Evolutionary conservation across 495 filamentous ascomycete genomes (phyloP), one percentile per base, ranked within the genome.

Genomic region (Tuber umbilicatum): DNA sequence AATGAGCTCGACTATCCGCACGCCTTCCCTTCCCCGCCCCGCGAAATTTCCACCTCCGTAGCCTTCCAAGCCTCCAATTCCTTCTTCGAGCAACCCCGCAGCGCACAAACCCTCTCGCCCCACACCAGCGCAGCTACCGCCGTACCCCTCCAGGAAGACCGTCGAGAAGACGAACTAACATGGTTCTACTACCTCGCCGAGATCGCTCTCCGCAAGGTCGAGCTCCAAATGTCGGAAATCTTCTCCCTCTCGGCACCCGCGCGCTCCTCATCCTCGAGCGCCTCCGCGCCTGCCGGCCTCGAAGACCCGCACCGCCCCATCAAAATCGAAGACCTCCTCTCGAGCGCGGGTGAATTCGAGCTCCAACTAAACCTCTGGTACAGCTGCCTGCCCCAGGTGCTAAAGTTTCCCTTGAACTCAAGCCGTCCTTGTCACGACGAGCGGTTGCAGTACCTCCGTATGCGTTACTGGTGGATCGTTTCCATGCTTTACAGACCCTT

Each of bases 161-260:
- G 71, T 10, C 70, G 43, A 37, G 79, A 81, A 71, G 75, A 83
- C 42, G 71, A 80, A 38, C 69, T 71, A 47, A 77, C 82, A 1
- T 84, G 83, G 83, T 84, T 82, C 73, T 84, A 84, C 75, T 84
- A 84, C 72, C 78, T 84, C 23, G 77, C 82, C 16, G 83, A 84
- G 55, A 82, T 84, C 27, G 80, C 83, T 2, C 80, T 84, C 7
- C 79, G 83, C 17, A 81, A 81, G n/a, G 73, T 81, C 1, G 79
- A 81, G 37, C 73, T 77, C 14, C 74, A 72, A 19, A 79, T 79
- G 78, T 77, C 78, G 12, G 69, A 70, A 3, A 41, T 43, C 6
- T 73, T 79, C 38, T 69, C 68, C 45, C 70, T 75, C 27, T 70
- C 71, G 39, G 73, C 71, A n/a, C 74, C 79, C 45, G 60, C 69